Evolutionary conservation across 768 basidiomycete genomes (phyloP).

Genomic region (Russula foetens): DNA sequence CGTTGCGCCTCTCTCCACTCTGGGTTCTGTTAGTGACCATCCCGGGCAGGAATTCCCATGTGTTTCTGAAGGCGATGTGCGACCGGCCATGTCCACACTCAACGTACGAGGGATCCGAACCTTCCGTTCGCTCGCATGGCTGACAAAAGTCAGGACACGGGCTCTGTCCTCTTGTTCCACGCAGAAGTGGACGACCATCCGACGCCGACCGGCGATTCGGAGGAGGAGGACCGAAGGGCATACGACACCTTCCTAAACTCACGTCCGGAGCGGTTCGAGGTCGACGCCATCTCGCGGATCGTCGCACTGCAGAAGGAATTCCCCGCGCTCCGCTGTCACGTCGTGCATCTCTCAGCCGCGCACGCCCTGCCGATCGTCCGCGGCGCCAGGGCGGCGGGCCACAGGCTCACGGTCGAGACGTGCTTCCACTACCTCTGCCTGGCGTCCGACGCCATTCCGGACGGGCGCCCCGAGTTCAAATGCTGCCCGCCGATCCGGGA

Average conservation of each 20-base stretch:
- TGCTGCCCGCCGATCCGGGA: constrained; percentile 93
- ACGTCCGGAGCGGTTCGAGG: constrained; percentile 74
- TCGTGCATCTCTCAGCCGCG: constrained; percentile 91
- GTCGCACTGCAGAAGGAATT: constrained; percentile 50
- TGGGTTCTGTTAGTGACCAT: neutral
- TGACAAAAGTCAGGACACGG: constrained; percentile 40
- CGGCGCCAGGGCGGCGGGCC: constrained; percentile 52
- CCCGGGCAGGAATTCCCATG: constrained; percentile 81
- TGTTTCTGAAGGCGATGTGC: constrained; percentile 63
- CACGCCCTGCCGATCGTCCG: constrained; percentile 70
- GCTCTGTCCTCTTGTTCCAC: constrained; percentile 81
- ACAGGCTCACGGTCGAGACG: constrained; percentile 86
- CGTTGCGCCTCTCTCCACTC: neutral
- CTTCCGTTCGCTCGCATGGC: neutral
- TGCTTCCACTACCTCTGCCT: constrained; percentile 96
- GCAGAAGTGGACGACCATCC: constrained; percentile 67
- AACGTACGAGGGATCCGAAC: constrained; percentile 38
- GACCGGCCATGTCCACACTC: constrained; percentile 62
- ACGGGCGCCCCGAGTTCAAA: constrained; percentile 80
- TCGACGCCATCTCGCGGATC: constrained; percentile 74
- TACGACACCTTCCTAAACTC: constrained; percentile 85
- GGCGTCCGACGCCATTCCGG: constrained; percentile 60
- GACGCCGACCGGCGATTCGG: constrained; percentile 15
- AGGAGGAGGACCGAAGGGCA: constrained; percentile 41
- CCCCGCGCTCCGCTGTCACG: constrained; percentile 75